Percentiles rank a stretch among this genome's conserved stretches.
Conservation (phyloP, 495 filamentous ascomycete species). For the Hyaloscypha variabilis region DNA sequence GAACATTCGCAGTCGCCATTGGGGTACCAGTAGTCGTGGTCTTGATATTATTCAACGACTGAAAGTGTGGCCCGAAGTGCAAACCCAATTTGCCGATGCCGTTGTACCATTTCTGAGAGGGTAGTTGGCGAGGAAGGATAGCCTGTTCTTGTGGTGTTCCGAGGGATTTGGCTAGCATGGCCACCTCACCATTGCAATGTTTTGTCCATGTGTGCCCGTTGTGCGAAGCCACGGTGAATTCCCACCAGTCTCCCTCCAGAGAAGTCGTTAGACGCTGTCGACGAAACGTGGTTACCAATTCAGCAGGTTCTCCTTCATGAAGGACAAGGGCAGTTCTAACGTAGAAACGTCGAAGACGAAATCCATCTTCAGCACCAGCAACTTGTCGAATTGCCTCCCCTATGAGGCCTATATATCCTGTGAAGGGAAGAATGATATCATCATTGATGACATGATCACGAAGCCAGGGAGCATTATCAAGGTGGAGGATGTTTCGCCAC, state of each 20-base stretch:
- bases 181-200: not conserved
- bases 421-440: constrained; percentile 36
- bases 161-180: not conserved
- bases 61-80: not conserved
- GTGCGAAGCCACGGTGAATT: not conserved
- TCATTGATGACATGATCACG: constrained; percentile 30
- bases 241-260: not conserved
- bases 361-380: not conserved
- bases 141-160: not conserved
- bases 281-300: constrained; percentile 21
- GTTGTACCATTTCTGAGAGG: not conserved
- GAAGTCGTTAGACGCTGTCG: not conserved
- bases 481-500: constrained; percentile 20
- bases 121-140: not conserved
- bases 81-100: not conserved
- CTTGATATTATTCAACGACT: not conserved
- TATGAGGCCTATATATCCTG: constrained; percentile 46
- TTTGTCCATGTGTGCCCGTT: not conserved
- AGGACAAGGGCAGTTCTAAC: constrained; percentile 39
- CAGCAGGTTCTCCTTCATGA: constrained; percentile 33
- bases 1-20: not conserved
- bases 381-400: constrained; percentile 40
- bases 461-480: constrained; percentile 30
- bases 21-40: not conserved
- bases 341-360: not conserved